These are phyloP conservation scores for Tricladium varicosporioides DNA, from an alignment of 2,329 filamentous ascomycete species.

Conservation along the genomic window DNA sequence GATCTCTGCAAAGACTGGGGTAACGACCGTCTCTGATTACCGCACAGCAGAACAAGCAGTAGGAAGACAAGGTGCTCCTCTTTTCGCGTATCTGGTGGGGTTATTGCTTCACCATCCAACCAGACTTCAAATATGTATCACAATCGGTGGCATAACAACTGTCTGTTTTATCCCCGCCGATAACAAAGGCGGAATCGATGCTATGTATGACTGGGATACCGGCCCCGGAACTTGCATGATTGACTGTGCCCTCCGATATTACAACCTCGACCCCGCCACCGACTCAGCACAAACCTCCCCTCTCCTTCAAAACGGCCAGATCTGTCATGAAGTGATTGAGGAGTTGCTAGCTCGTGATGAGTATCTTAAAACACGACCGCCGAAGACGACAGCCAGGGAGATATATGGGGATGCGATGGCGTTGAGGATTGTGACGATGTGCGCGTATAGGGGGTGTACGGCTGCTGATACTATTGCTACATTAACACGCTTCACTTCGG, in stretches of 20 bases:
- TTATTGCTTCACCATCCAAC: slow-evolving; percentile 33
- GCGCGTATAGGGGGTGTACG: slow-evolving; percentile 27
- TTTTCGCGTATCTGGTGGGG: slow-evolving; percentile 33
- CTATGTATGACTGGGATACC: slow-evolving; percentile 36
- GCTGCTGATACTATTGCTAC: slow-evolving; percentile 32
- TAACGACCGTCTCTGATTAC: slow-evolving; percentile 35
- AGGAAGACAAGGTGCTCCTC: slow-evolving; percentile 33
- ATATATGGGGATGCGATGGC: slow-evolving; percentile 33
- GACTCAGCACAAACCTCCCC: slow-evolving; percentile 21
- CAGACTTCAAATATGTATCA: slow-evolving; percentile 32
- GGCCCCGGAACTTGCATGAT: slow-evolving; percentile 34
- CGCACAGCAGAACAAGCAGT: slow-evolving; percentile 35
- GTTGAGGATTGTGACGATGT: slow-evolving; percentile 30
- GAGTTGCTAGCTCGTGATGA: slow-evolving; percentile 30
- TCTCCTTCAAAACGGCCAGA: slow-evolving; percentile 23
- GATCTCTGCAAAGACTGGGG: slow-evolving; percentile 35
- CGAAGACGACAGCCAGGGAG: slow-evolving; percentile 34
- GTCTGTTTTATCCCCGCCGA: slow-evolving; percentile 33
- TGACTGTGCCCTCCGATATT: slow-evolving; percentile 31
- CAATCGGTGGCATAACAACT: slow-evolving; percentile 32
- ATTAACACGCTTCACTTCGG: slow-evolving; percentile 33
- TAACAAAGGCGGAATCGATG: slow-evolving; percentile 32
- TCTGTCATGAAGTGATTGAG: slow-evolving; percentile 33
- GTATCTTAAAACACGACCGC: slow-evolving; percentile 29
- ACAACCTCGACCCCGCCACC: slow-evolving; percentile 30